phyloP scores from a whole-genome alignment of 257 asterid species.

The Ehretia macrophylla region DNA sequence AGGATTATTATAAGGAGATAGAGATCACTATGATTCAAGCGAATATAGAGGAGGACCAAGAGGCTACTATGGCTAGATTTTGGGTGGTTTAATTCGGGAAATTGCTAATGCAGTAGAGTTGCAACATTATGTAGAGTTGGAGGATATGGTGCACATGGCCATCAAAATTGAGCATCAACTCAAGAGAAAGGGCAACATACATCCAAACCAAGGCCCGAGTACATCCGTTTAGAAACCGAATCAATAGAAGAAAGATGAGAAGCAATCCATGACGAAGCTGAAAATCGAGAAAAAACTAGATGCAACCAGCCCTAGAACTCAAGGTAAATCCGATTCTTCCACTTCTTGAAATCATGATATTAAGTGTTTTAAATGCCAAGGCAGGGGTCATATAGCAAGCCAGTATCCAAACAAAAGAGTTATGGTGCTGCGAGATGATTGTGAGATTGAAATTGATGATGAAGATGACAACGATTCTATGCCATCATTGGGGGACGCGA shows the following conservation, averaged over 20 bases:
- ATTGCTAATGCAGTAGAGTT: not conserved
- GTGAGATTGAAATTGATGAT: not conserved
- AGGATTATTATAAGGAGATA: not conserved
- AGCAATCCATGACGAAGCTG: not conserved
- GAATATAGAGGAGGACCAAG: not conserved
- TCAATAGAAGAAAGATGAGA: too few species aligned
- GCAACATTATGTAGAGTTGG: constrained; percentile 4
- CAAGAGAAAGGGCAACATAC: not conserved
- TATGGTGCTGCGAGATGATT: not conserved
- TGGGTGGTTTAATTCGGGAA: not conserved
- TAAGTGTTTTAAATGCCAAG: constrained; percentile 13
- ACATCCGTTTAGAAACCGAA: too few species aligned
- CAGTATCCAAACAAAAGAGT: constrained; percentile 6
- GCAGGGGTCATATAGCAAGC: constrained; percentile 4
- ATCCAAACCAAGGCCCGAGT: too few species aligned
- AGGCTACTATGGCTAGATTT: constrained; percentile 1
- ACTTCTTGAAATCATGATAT: not conserved
- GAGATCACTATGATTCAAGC: not conserved
- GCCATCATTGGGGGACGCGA: constrained; percentile 5
- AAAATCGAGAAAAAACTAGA: not conserved
- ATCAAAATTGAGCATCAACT: constrained; percentile 1
- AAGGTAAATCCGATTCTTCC: not conserved
- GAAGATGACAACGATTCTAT: not conserved
- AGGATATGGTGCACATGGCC: not conserved
- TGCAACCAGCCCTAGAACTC: not conserved